A percentile compares a stretch with the other conserved stretches of the same genome.
These are phyloP conservation scores for Dichotomocladium elegans DNA, from an alignment of 371 early-diverging fungal species.

Conservation along the genomic window DNA sequence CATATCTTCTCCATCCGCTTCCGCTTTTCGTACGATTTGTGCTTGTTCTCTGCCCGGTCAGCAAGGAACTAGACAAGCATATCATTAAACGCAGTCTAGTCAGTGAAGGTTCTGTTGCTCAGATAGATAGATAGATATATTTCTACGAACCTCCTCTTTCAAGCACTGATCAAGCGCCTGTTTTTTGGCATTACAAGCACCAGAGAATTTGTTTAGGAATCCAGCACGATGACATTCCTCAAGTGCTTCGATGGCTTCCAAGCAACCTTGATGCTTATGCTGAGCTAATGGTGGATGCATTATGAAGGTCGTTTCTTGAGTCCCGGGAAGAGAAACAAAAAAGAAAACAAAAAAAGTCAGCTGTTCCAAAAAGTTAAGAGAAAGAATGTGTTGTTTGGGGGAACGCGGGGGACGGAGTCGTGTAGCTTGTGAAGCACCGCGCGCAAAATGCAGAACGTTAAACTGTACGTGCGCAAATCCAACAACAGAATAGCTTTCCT, in stretches of 20 bases:
- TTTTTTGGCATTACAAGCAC: conserved; percentile 39
- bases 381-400: too few relatives aligned
- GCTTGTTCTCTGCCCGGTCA: conserved; percentile 35
- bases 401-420: too few relatives aligned
- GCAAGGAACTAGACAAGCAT: conserved; percentile 27
- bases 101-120: neutral
- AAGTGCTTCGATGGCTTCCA: conserved; percentile 38
- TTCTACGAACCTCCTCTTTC: conserved; percentile 32
- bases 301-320: too few relatives aligned
- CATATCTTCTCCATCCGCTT: conserved; percentile 38
- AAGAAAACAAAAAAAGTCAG: neutral
- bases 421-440: too few relatives aligned
- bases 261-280: conserved; percentile 43
- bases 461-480: too few relatives aligned
- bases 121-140: neutral
- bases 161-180: conserved; percentile 34
- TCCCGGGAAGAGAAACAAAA: too few relatives aligned
- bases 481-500: too few relatives aligned
- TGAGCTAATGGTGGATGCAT: conserved; percentile 48
- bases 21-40: conserved; percentile 30
- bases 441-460: too few relatives aligned
- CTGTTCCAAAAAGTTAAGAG: too few relatives aligned
- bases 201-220: conserved; percentile 42
- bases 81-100: neutral
- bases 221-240: conserved; percentile 40